phyloP scores from a whole-genome alignment of 1,284 basidiomycete species.

The Trichosporon sp. region DNA sequence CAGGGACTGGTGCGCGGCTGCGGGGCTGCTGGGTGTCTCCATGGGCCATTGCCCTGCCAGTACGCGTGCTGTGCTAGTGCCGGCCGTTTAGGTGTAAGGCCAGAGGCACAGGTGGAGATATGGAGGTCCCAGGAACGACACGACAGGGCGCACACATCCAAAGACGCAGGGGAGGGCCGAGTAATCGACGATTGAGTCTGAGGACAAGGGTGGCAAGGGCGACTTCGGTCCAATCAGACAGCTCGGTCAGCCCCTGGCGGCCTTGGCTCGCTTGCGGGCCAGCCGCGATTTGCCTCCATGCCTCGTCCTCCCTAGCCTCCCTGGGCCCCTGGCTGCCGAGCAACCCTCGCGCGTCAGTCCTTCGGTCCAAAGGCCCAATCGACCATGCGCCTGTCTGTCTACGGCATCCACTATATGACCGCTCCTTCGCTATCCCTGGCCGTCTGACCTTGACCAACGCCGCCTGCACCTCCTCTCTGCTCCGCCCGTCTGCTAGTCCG shows the following conservation, averaged over 20 bases:
- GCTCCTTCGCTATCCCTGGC: background rate
- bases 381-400: background rate
- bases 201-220: background rate
- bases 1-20: too few species aligned
- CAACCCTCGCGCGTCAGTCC: background rate
- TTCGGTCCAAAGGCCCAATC: background rate
- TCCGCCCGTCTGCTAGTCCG: background rate
- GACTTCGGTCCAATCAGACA: background rate
- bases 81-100: too few species aligned
- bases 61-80: too few species aligned
- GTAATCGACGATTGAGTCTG: background rate
- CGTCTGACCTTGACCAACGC: background rate
- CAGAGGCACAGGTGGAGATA: background rate
- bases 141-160: background rate
- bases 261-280: background rate
- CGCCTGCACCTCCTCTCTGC: background rate
- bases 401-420: background rate
- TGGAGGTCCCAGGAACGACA: background rate
- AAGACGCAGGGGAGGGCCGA: background rate
- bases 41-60: too few species aligned
- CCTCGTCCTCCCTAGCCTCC: background rate
- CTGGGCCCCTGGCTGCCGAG: background rate
- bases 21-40: too few species aligned
- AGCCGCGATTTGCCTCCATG: background rate
- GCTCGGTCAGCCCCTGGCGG: background rate